Base-by-base conservation (phyloP, 192 early-diverging fungal genomes). In the Entrophospora sp. region DNA sequence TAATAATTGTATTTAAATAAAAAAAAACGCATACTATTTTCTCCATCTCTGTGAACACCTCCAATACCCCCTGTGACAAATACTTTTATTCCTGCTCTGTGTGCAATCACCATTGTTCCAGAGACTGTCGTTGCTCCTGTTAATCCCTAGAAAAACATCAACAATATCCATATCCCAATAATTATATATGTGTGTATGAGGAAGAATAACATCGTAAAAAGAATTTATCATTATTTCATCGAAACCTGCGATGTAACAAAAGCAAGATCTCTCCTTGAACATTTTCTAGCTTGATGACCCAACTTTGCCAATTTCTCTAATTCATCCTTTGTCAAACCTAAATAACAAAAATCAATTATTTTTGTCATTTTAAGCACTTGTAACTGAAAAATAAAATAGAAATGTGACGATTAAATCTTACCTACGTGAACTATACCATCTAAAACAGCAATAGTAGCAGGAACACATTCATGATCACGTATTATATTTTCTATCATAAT, bases 61-160 rank as follows among this genome's bases (percentile, higher is more conserved):
- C 96, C 96, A 58, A 98, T 97, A 5, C 64, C 96, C 18, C 96
- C 96, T 5, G 96, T 98, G 7, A 90, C 94, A 82, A 98, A 98
- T 0, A 98, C 76, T 35, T 71, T 67, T 57, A 98, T 98, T 1
- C 93, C 94, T 6, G 87, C 91, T 44, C 73, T 70, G 66, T 92
- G 82, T 3, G 96, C 94, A 5, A 88, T 81, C n/a, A 92, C 58
- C 87, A 95, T 92, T 0, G 94, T 98, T 5, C 85, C 86, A 13
- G 94, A 85, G 13, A 98, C 96, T 1, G 96, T 98, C 0, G 96
- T 98, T 5, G 92, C 87, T 0, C 96, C 96, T 2, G 83, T 77
- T 65, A 80, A 59, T 13, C 80, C 72, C 79, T 83, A 65, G 9
- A 28, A 18, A 18, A 40, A 44, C 34, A 52, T 70, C 14, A 59